These are phyloP conservation scores for Magnaporthiopsis incrustans DNA, from an alignment of 2,329 filamentous ascomycete species.

Conservation along the genomic window DNA sequence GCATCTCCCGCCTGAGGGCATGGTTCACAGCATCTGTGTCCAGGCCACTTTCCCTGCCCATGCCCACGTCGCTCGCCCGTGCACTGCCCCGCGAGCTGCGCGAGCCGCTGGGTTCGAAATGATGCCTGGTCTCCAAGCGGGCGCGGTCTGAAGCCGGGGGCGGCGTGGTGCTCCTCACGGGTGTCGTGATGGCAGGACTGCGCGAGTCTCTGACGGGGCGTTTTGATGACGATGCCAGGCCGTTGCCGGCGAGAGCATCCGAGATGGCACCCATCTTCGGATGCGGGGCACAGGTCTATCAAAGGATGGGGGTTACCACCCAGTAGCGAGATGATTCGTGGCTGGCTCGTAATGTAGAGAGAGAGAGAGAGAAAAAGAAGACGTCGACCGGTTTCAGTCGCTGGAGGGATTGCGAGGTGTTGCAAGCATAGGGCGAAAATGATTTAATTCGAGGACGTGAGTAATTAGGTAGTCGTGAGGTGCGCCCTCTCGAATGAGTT, in stretches of 20 bases:
- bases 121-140: conserved; percentile 32
- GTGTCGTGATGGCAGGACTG: conserved; percentile 24
- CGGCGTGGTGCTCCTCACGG: conserved; percentile 34
- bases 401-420: not conserved
- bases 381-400: not conserved
- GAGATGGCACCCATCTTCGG: conserved; percentile 7
- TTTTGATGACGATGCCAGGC: conserved; percentile 18
- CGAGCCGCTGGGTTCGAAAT: conserved; percentile 26
- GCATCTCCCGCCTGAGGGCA: conserved; percentile 44
- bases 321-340: not conserved
- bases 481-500: not conserved
- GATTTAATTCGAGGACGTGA: not conserved
- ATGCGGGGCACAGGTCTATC: not conserved
- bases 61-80: conserved; percentile 23
- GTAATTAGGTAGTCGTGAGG: not conserved
- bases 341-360: not conserved
- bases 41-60: conserved; percentile 26
- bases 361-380: not conserved
- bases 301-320: not conserved
- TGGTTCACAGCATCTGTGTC: conserved; percentile 43
- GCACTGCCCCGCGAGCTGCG: conserved; percentile 25
- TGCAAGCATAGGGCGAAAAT: not conserved
- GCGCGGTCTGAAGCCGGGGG: conserved; percentile 33
- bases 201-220: conserved; percentile 24
- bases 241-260: conserved; percentile 13